Conservation (phyloP, 169 alveolate genomes). For the Plasmodium knowlesi region DNA sequence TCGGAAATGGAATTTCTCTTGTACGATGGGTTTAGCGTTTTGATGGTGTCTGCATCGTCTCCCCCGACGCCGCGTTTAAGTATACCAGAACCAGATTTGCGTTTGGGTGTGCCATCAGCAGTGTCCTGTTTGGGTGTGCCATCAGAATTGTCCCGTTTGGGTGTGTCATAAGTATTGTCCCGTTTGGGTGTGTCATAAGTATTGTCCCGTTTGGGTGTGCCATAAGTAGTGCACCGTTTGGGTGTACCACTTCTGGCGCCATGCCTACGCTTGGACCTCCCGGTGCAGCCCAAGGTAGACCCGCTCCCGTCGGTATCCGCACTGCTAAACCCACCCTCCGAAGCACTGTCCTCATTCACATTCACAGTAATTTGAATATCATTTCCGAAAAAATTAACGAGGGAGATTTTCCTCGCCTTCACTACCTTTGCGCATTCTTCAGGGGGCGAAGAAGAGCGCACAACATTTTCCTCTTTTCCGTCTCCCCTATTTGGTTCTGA, state of each 20-base stretch:
- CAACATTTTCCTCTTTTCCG: background rate
- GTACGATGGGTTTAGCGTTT: background rate
- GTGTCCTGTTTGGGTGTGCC: background rate
- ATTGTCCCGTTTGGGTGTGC: background rate
- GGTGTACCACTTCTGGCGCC: background rate
- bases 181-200: too few species aligned
- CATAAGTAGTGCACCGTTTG: background rate
- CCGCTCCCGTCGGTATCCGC: slow-evolving; percentile 1
- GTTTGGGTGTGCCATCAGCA: background rate
- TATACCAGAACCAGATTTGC: too few species aligned
- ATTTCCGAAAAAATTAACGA: slow-evolving; percentile 26
- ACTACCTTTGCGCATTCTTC: background rate
- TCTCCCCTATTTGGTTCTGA: background rate
- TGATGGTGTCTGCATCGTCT: background rate
- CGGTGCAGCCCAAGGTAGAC: background rate
- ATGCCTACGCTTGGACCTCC: background rate
- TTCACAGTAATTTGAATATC: slow-evolving; percentile 42
- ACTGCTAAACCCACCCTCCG: background rate
- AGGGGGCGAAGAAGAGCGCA: background rate
- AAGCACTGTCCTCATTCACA: slow-evolving; percentile 3
- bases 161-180: background rate
- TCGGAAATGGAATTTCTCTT: slow-evolving; percentile 70
- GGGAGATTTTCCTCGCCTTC: slow-evolving; percentile 24
- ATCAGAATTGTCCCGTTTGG: background rate
- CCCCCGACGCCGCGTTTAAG: background rate